phyloP scores from a whole-genome alignment of 352 stramenopile genomes.

The Globisporangium irregulare region DNA sequence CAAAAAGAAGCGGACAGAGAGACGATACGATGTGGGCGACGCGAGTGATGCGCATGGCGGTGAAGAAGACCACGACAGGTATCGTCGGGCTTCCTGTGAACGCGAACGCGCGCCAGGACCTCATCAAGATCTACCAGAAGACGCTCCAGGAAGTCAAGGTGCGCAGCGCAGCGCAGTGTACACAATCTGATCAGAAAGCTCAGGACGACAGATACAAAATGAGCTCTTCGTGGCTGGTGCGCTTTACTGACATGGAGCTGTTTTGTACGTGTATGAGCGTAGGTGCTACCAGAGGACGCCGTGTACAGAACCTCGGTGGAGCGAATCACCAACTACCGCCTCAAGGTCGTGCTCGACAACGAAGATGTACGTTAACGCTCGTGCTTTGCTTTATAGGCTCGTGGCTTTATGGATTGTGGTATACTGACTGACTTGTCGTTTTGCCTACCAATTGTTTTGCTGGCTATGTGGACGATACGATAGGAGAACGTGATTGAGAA shows the following conservation, averaged over 20 bases:
- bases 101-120: conserved; percentile 74
- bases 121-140: conserved; percentile 83
- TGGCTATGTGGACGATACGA: background rate
- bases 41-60: conserved; percentile 78
- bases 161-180: conserved; percentile 1
- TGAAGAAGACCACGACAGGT: conserved; percentile 86
- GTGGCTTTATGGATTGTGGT: background rate
- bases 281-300: conserved; percentile 65
- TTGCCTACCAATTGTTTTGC: background rate
- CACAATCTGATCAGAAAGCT: background rate
- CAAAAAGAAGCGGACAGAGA: conserved; percentile 14
- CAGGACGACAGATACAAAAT: background rate
- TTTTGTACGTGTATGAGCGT: background rate
- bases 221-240: conserved; percentile 1
- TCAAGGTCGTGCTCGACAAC: conserved; percentile 70
- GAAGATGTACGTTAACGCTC: conserved; percentile 48
- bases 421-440: background rate
- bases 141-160: conserved; percentile 83
- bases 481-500: conserved; percentile 82
- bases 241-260: background rate
- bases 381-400: background rate
- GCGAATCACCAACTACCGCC: conserved; percentile 83
- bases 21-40: conserved; percentile 84
- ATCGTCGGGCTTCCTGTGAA: conserved; percentile 84
- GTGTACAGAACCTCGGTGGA: conserved; percentile 79